These are phyloP conservation scores for Ceratocystis harringtonii DNA, from an alignment of 2,329 filamentous ascomycete genomes.

Conservation along the genomic window DNA sequence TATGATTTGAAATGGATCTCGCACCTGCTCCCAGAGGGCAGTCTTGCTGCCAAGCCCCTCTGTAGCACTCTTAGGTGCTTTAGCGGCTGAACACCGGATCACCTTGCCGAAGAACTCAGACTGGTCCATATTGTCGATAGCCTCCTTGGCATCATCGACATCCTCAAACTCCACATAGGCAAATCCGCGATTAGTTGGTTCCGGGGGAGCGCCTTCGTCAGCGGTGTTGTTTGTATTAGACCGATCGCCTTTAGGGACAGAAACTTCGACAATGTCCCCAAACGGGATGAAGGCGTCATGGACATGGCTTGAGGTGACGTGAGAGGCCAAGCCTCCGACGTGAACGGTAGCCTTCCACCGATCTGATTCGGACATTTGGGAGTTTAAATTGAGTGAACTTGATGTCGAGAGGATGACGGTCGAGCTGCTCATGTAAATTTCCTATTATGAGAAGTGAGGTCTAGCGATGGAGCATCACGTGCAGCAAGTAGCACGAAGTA, in stretches of 20 bases:
- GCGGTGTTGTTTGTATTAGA: conserved; percentile 34
- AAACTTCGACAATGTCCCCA: conserved; percentile 84
- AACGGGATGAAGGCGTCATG: conserved; percentile 93
- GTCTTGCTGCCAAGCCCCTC: conserved; percentile 86
- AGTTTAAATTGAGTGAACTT: background rate
- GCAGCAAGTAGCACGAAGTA: background rate
- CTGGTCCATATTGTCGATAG: conserved; percentile 98
- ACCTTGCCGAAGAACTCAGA: conserved; percentile 85
- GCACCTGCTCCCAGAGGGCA: conserved; percentile 92
- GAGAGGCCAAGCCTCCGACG: conserved; percentile 72
- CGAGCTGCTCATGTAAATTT: no score
- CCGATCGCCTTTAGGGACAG: conserved; percentile 73
- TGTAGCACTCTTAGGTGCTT: conserved; percentile 74
- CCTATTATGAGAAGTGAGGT: background rate
- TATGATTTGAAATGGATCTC: background rate
- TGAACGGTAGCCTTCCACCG: conserved; percentile 86
- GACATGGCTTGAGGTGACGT: conserved; percentile 59
- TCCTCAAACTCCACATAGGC: conserved; percentile 93
- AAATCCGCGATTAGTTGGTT: conserved; percentile 72
- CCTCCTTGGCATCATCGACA: conserved; percentile 72
- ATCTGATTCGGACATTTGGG: conserved; percentile 59
- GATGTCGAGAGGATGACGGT: background rate
- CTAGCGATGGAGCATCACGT: conserved; percentile 10
- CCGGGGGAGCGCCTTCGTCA: conserved; percentile 33
- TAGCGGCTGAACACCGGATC: conserved; percentile 83